Evolutionary conservation across 2,329 filamentous ascomycete species (phyloP), one percentile per base, ranked within the genome.

Genomic region (Sporothrix inflata): DNA sequence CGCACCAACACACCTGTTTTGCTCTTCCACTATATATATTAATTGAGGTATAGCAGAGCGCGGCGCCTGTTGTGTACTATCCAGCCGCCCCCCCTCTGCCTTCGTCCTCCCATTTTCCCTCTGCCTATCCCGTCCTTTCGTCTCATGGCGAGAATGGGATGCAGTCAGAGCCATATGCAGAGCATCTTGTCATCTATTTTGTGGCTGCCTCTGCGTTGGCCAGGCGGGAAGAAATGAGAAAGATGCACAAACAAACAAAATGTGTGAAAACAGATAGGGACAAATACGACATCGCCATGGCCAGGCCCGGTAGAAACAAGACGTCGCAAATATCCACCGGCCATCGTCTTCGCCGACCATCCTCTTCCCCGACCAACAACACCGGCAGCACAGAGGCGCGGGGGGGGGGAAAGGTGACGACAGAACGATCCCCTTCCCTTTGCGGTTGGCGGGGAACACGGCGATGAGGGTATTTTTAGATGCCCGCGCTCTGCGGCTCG

Each of bases 381-480:
- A 53, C 21, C 53, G 53, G 53, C 53, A 34, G 16, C 55, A 61
- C 34, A 61, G 30, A 61, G 55, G 55, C 34, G 30, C 30, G 55
- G 55, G 55, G 53, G 34, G 7, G 27, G 38, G 19, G n/a, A n/a
- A 61, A 61, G 34, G 34, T 21, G 34, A 34, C 55, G 19, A 61
- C 55, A 61, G 30, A 40, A 40, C 34, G 19, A 21, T n/a, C 6
- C 21, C 11, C 19, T 42, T 40, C 38, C 21, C 60, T 27, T 49
- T 8, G 45, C 42, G 16, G 45, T 34, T 34, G 16, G 63, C 24
- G 2, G 16, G 9, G 42, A 24, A 21, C 14, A 34, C 24, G 16
- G 16, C 24, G 16, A 11, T 12, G 63, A 49, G 40, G 21, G 45
- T 66, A 66, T 66, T 66, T 66, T 49, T 66, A 66, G 63, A 49